A percentile compares a stretch with the other conserved stretches of the same genome.
Evolutionary conservation across 1,284 basidiomycete species (phyloP).

Genomic region (Cutaneotrichosporon mucoides): DNA sequence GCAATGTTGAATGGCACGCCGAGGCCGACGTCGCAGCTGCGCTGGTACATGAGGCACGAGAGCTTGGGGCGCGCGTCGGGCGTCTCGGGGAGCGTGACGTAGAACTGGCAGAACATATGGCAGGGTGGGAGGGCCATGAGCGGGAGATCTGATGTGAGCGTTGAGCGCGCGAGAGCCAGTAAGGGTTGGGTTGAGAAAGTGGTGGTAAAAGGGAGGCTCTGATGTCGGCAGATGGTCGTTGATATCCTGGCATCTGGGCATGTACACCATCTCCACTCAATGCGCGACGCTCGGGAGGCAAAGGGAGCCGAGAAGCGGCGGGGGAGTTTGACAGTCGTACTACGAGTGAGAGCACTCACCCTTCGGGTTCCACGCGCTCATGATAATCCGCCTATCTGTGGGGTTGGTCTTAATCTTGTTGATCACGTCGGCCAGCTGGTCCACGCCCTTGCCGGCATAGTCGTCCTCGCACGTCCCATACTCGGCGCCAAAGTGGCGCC

Average conservation of each 20-base stretch:
- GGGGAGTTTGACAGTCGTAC: too few species aligned
- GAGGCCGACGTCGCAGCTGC: constrained; percentile 92
- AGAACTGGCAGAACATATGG: constrained; percentile 99
- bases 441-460: constrained; percentile 85
- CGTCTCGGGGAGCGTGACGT: constrained; percentile 71
- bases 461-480: constrained; percentile 78
- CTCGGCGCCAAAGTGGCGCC: constrained; percentile 93
- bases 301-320: too few species aligned
- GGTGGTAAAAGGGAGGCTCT: too few species aligned
- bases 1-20: constrained; percentile 99
- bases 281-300: too few species aligned
- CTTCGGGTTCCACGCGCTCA: constrained; percentile 96
- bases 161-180: too few species aligned
- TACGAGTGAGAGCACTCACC: constrained; percentile 55
- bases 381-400: constrained; percentile 90
- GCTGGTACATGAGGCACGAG: constrained; percentile 96
- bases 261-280: too few species aligned
- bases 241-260: too few species aligned
- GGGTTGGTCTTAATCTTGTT: constrained; percentile 89
- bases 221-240: too few species aligned
- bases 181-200: too few species aligned
- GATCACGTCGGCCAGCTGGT: constrained; percentile 85
- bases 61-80: constrained; percentile 60
- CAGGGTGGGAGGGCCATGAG: constrained; percentile 97
- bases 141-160: constrained; percentile 64